phyloP scores from a whole-genome alignment of 768 basidiomycete species.

The Tricholoma matsutake region DNA sequence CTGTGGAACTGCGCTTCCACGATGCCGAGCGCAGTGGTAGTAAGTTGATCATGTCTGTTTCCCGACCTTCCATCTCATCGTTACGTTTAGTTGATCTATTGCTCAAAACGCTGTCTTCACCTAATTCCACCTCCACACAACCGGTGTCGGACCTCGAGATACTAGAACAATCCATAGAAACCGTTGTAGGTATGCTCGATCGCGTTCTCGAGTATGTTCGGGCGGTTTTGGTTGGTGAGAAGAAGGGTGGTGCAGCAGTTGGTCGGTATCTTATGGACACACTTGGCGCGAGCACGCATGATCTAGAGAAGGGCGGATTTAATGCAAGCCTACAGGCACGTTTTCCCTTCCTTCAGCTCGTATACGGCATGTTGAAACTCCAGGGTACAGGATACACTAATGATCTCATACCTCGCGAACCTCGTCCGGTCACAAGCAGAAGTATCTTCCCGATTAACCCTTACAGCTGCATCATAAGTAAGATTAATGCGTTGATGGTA shows the following conservation, averaged over 20 bases:
- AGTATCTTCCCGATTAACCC: conserved; percentile 81
- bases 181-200: conserved; percentile 77
- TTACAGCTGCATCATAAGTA: conserved; percentile 55
- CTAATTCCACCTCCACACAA: conserved; percentile 46
- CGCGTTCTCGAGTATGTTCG: conserved; percentile 84
- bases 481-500: conserved; percentile 10
- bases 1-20: conserved; percentile 80
- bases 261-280: conserved; percentile 92
- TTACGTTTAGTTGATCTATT: conserved; percentile 71
- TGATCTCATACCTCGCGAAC: conserved; percentile 93
- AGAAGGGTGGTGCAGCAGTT: conserved; percentile 76
- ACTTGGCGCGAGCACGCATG: conserved; percentile 67
- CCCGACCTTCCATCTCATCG: neutral
- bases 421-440: conserved; percentile 92
- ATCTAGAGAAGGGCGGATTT: conserved; percentile 69
- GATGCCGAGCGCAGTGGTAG: conserved; percentile 83
- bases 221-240: conserved; percentile 73
- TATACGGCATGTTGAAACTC: conserved; percentile 18
- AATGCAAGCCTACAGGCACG: conserved; percentile 72
- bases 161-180: conserved; percentile 68
- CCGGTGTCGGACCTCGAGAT: conserved; percentile 69
- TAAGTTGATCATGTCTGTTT: conserved; percentile 36
- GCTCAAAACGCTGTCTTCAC: conserved; percentile 42
- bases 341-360: neutral
- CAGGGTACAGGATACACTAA: conserved; percentile 72